Base-by-base conservation (phyloP, 2,329 filamentous ascomycete genomes). In the Cordyceps javanica region DNA sequence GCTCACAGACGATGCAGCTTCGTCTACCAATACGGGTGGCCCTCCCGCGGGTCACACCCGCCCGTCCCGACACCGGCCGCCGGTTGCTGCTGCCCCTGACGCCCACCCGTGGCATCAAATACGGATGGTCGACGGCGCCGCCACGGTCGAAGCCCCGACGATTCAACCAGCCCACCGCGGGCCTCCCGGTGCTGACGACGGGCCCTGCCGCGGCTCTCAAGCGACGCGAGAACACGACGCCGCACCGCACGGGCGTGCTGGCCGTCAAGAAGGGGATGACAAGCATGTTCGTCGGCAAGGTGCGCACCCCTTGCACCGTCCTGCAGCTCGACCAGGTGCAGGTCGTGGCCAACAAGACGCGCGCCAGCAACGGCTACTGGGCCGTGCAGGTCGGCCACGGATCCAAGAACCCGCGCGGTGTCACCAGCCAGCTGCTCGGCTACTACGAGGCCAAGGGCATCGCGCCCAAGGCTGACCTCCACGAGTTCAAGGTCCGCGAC, bases 201-300 rank as follows among this genome's bases (percentile, higher is more conserved):
- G 82, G 83, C 0, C 82, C 82, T 2, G 82, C 81, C 2, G 84
- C 84, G 10, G 83, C 84, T 7, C 78, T 87, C 60, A 73, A 75
- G 72, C 81, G 84, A 49, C 80, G 77, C 65, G 80, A 77, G 63
- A 76, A 75, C 62, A 83, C 82, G 16, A 82, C 83, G 14, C 84
- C 84, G 1, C 67, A 85, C 42, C 88, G 94, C 28, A 87, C 91
- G 2, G 94, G 94, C 30, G 86, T 90, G 9, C 80, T 99, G 48
- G 91, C 89, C 13, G 81, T 87, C 70, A 99, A 99, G 77, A 93
- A 92, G 76, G 94, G 94, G 72, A 97, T 99, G 90, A 96, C 91
- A 44, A 92, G 89, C 60, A 75, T 97, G 63, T 97, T 89, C 80
- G 87, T 91, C 68, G 83, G 86, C 65, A 89, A 89, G 65, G 82